Evolutionary conservation across 2,329 filamentous ascomycete genomes (phyloP), one percentile per base, ranked within the genome.

Genomic region (Helminthosporium solani): DNA sequence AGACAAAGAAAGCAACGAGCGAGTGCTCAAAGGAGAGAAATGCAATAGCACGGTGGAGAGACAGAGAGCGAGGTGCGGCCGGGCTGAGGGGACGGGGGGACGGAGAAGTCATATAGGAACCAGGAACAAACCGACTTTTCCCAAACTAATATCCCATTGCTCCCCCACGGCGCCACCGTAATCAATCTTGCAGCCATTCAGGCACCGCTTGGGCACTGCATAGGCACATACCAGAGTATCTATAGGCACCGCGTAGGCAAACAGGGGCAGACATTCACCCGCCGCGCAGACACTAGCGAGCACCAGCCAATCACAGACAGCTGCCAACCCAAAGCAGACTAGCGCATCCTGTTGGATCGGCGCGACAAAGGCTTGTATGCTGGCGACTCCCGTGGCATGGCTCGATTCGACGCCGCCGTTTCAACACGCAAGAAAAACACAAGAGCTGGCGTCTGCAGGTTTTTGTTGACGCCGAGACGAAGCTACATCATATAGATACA

Each of bases 1-100:
- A 58, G 61, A 56, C 60, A 69, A 62, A 36, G 66, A 66, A 63
- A 57, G 66, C 52, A 70, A 68, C 57, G 73, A 74, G 72, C 72
- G 64, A 70, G 58, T 67, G 70, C 68, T 71, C 65, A 61, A 68
- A 66, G 54, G 65, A 69, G 54, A 49, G 63, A 64, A n/a, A 61
- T 44, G 64, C 63, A 61, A 64, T 57, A 63, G 58, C 56, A 60
- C 59, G 50, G 55, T 65, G 64, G 59, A 58, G 42, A 56, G 42
- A 36, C 42, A 44, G 58, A 50, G 54, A 53, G 47, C 50, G 56
- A 52, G 55, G 52, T 50, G 54, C 35, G 52, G 57, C 57, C 47
- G 18, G 42, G 46, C 55, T 43, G 47, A 52, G 54, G 59, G 56
- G 49, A 40, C 48, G 48, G 56, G 61, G 61, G 55, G 42, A 36